Conservation (phyloP, 208 protist genomes). For the Crithidia sp. region DNA sequence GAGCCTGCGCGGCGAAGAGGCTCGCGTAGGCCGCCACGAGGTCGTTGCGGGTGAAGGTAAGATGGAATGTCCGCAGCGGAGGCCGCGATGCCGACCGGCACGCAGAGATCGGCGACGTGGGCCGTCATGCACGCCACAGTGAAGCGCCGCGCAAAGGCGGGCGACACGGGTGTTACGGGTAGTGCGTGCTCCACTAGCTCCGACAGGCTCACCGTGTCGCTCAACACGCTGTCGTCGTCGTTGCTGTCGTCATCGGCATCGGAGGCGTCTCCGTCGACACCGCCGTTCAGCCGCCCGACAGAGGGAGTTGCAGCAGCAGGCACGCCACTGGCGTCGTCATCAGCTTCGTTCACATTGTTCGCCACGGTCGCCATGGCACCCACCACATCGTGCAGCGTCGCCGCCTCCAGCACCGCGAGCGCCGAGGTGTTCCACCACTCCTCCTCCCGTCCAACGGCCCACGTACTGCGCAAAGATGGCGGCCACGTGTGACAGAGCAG, state of each 20-base stretch:
- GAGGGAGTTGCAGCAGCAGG: background rate
- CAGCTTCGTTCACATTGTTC: background rate
- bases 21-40: slow-evolving; percentile 51
- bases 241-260: slow-evolving; percentile 22
- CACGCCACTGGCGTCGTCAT: background rate
- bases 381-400: slow-evolving; percentile 50
- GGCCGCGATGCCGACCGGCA: slow-evolving; percentile 37
- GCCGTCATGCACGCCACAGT: slow-evolving; percentile 66
- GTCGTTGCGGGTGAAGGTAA: slow-evolving; percentile 70
- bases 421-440: slow-evolving; percentile 58
- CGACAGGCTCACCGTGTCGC: slow-evolving; percentile 28
- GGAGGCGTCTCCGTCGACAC: background rate
- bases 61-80: slow-evolving; percentile 48
- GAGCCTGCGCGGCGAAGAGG: slow-evolving; percentile 48
- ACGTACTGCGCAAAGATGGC: slow-evolving; percentile 22
- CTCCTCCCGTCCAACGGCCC: slow-evolving; percentile 18
- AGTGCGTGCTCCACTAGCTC: background rate
- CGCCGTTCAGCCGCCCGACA: background rate
- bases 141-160: slow-evolving; percentile 41
- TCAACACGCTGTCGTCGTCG: slow-evolving; percentile 25
- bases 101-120: slow-evolving; percentile 82
- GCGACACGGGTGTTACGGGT: background rate
- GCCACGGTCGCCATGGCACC: slow-evolving; percentile 44
- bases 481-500: slow-evolving; percentile 49
- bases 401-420: slow-evolving; percentile 39